phyloP scores from a whole-genome alignment of 2,329 filamentous ascomycete genomes.

The Stachybotrys chartarum region DNA sequence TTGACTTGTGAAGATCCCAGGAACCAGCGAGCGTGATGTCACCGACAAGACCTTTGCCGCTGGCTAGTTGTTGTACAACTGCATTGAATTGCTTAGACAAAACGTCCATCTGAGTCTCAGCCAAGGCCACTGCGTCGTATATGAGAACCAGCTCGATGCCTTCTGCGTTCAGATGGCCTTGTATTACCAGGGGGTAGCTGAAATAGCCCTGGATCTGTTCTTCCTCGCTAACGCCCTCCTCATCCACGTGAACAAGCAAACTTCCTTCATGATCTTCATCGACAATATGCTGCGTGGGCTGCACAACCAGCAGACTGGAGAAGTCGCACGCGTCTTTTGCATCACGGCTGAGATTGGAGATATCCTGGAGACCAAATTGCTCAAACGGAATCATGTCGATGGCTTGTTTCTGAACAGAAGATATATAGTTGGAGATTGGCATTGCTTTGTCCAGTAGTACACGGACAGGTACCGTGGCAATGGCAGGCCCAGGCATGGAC shows the following conservation, averaged over 20 bases:
- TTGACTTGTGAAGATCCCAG: background rate
- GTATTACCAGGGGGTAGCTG: background rate
- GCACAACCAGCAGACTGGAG: slow-evolving; percentile 19
- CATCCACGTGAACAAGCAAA: background rate
- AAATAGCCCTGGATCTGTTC: background rate
- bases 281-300: background rate
- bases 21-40: background rate
- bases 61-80: background rate
- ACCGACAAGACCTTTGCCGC: background rate
- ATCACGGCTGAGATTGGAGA: slow-evolving; percentile 44
- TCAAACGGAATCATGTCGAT: slow-evolving; percentile 23
- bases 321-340: slow-evolving; percentile 44
- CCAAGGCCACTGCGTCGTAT: background rate
- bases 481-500: slow-evolving; percentile 18
- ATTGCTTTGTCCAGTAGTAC: slow-evolving; percentile 1
- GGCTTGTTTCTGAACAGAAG: background rate
- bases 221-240: background rate
- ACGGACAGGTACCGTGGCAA: slow-evolving; percentile 21
- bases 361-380: slow-evolving; percentile 49
- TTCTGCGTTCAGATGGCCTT: background rate
- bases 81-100: background rate
- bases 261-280: background rate
- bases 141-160: background rate
- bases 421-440: background rate
- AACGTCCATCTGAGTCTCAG: background rate